These are phyloP conservation scores for Claviceps fusiformis DNA, from an alignment of 2,329 filamentous ascomycete species.

Conservation along the genomic window DNA sequence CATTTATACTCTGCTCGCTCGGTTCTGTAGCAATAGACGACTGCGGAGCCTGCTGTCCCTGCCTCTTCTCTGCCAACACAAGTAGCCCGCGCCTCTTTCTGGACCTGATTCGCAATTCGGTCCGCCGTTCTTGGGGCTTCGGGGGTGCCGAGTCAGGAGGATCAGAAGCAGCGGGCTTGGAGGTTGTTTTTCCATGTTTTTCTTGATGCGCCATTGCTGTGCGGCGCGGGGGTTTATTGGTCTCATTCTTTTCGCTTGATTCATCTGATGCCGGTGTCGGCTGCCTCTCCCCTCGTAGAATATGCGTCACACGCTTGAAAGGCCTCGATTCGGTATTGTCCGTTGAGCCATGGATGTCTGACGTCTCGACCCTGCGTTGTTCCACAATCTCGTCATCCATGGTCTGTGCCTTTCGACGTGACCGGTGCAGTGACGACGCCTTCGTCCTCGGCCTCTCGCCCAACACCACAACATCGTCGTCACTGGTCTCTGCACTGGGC, in stretches of 20 bases:
- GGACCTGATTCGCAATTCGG: slow-evolving; percentile 33
- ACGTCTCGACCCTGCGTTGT: not conserved
- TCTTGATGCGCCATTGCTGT: not conserved
- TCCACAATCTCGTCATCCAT: not conserved
- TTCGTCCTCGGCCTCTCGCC: not conserved
- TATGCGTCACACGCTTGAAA: not conserved
- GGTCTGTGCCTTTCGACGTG: not conserved
- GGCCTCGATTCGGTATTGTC: not conserved
- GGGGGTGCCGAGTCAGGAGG: not conserved
- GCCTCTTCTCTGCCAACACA: slow-evolving; percentile 26
- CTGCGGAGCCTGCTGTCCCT: not conserved
- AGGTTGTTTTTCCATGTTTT: not conserved
- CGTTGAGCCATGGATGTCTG: not conserved
- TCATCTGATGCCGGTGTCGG: not conserved
- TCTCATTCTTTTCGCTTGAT: not conserved
- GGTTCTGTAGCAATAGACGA: not conserved
- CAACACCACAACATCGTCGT: slow-evolving; percentile 7
- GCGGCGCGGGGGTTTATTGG: not conserved
- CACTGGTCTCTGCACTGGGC: not conserved
- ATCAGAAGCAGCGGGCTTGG: too few species aligned
- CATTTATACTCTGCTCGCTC: not conserved
- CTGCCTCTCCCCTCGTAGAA: not conserved
- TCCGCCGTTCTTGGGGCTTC: slow-evolving; percentile 18
- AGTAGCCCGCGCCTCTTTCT: slow-evolving; percentile 34
- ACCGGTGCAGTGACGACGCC: not conserved